Base-by-base conservation (phyloP, 1,139 yeast species). In the Nakaseomyces kungkrabaensis region DNA sequence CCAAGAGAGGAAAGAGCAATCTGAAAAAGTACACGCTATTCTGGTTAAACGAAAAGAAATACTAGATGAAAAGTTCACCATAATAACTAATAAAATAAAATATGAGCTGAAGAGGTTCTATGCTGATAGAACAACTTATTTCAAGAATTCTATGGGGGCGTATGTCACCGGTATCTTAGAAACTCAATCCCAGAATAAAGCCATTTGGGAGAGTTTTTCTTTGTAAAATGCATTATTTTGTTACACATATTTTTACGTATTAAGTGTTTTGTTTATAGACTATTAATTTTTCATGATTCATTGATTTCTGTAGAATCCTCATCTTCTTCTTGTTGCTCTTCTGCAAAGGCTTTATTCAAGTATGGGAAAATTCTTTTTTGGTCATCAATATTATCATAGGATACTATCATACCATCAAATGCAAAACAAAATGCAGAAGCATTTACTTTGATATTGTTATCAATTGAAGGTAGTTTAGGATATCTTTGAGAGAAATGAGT, bases 401-500 rank as follows among this genome's bases (percentile, higher is more conserved):
- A 65, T 11, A 78, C 68, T 46, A 72, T 70, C 82, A 81, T 78
- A 27, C 82, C 78, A 62, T 82, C 88, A 61, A 79, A 81, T 0
- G 82, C 86, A 60, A 78, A 72, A 71, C 75, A 59, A 67, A 65
- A 52, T 61, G 65, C 66, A 44, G 54, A 54, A 4, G 72, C 65
- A 37, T 58, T 48, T n/a, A 66, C 61, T 3, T 53, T 51, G 5
- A 60, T 56, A 50, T 60, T 59, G 38, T 63, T 59, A 27, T 65
- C 61, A 4, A 65, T 58, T 37, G 66, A 62, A 11, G 83, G 87
- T 37, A 81, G 68, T 56, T 80, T 81, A 4, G 95, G 89, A 63
- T 87, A 89, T 57, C 98, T 74, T 56, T 95, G 92, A 52, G 96
- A 85, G 70, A 92, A 90, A 69, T 92, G 99, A 0, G 98, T 92